Base-by-base conservation (phyloP, 768 basidiomycete species). In the Boletus subparvulus region DNA sequence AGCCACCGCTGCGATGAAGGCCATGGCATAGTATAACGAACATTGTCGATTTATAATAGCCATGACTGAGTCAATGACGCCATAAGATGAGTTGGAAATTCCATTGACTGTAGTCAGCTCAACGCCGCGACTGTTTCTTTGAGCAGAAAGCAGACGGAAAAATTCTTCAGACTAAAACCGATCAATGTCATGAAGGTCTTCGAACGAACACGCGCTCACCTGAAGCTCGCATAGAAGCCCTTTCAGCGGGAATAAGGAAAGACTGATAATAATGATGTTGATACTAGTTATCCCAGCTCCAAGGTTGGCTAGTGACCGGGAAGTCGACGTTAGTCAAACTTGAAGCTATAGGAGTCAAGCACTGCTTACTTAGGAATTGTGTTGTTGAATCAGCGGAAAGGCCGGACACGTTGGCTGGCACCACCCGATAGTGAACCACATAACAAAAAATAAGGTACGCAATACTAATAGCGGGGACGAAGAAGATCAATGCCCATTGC, bases 401-500 rank as follows among this genome's bases (percentile, higher is more conserved):
- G 9, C 46, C 41, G 9, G 54, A 7, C 6, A 62, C 35, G 2
- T 26, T 35, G 28, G 43, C 53, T 19, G 52, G 55, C 9, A 63
- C 62, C 28, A 59, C 48, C 9, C 37, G 61, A 50, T 59, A 56
- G 48, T 63, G 62, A 36, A 63, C 62, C 36, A 50, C 48, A n/a
- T 63, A 63, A 14, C 61, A 63, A 35, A 63, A 63, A 4, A 45
- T 19, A 45, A 63, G 62, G 24, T 63, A 63, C 1, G 49, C 54
- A 16, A 56, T 35, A 12, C 35, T 54, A 5, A 63, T 41, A 6
- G n/a, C 10, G 11, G 57, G 54, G 17, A 32, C 44, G 2, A 63
- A 10, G 24, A 63, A 3, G 10, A 54, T n/a, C 39, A 42, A 14
- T 35, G 37, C 33, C 61, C 57, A 56, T 48, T 54, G 42, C 54